Evolutionary conservation across 1,284 basidiomycete genomes (phyloP).

Genomic region (Heterobasidion occidentale): DNA sequence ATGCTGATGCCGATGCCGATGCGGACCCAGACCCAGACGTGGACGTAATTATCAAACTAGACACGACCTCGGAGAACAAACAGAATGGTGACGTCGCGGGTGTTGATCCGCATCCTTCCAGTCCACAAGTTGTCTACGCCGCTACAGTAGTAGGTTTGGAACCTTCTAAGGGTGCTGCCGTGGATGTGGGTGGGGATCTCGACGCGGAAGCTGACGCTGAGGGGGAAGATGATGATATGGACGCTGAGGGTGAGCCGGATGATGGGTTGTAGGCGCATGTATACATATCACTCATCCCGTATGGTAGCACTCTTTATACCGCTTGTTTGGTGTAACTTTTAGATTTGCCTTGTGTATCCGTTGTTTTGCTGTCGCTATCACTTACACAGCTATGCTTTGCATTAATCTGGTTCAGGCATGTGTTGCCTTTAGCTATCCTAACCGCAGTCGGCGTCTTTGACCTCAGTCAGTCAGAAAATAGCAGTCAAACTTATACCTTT

Average conservation of each 20-base stretch:
- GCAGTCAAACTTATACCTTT: too few species aligned
- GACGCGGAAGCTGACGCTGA: conserved; percentile 32
- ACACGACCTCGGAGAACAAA: too few species aligned
- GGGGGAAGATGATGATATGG: conserved; percentile 29
- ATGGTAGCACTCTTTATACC: neutral
- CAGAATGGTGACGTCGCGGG: neutral
- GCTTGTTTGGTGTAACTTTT: neutral
- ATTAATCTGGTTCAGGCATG: neutral
- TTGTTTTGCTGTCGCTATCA: neutral
- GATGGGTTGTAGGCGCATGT: conserved; percentile 19
- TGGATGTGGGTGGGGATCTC: conserved; percentile 4
- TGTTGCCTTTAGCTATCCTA: too few species aligned
- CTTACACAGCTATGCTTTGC: neutral
- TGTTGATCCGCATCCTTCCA: neutral
- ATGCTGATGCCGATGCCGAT: neutral
- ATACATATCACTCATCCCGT: neutral
- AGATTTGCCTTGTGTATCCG: neutral
- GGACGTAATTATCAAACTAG: neutral
- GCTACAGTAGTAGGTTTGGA: too few species aligned
- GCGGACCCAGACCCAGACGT: conserved; percentile 23
- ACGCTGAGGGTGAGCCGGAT: conserved; percentile 29
- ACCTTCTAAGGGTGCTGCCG: neutral
- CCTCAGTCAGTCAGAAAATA: too few species aligned
- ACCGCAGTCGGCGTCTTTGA: too few species aligned
- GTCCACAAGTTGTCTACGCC: too few species aligned